Base-by-base conservation (phyloP, 768 basidiomycete species). In the Naganishia randhawae region DNA sequence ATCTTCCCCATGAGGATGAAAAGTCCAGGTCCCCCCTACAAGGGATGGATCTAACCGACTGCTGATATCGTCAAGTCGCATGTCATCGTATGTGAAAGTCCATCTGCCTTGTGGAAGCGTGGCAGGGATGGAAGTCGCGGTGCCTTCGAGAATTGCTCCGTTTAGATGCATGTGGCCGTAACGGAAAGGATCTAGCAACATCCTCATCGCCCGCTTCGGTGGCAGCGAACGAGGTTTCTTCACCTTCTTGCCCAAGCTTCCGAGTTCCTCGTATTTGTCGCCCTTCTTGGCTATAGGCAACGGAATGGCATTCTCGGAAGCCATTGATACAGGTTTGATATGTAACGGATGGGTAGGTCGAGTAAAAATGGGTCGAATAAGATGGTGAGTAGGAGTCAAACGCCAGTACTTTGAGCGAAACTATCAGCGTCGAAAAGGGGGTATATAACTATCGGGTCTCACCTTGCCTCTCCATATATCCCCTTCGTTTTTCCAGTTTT, bases 331-430 rank as follows among this genome's bases (percentile, higher is more conserved):
- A 32, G 65, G 65, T n/a, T 54, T 57, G 31, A 45, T 41, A 32
- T 54, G 73, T 14, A 77, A 48, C 13, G 78, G 74, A 70, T 75
- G 78, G 13, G 71, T 68, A 1, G 78, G 78, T 52, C 77, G 73
- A 7, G 77, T 71, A 32, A 67, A 65, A n/a, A 79, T 69, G 19
- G 78, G 78, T 57, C 78, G 72, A 25, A 77, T 69, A 10, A 77
- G 69, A 35, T 71, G 70, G 8, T 63, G 33, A 1, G 63, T 41
- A 0, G 66, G 62, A 13, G 65, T 67, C 19, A 71, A 13, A 13
- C 48, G 71, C 75, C 75, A 76, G 57, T 72, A 70, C 75, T 76
- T 29, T 27, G n/a, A 17, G 6, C 57, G 17, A 19, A 27, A 32
- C 19, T 57, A 19, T 63, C 41, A 48, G 31, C 29, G n/a, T 35